Evolutionary conservation across 371 early-diverging fungal species (phyloP).

Genomic region (Mucor sp.): DNA sequence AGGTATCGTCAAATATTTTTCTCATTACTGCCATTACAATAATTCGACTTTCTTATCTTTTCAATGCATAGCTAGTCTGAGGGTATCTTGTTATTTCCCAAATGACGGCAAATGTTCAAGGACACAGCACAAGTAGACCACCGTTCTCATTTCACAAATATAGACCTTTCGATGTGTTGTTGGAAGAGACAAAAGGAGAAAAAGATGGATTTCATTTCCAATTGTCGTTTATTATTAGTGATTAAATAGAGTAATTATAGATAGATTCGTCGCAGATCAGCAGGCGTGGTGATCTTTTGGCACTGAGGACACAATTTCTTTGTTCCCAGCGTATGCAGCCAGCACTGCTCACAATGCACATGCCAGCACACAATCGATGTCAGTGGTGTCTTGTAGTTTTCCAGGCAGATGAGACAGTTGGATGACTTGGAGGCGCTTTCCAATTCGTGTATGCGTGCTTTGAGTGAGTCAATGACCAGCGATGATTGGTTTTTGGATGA

Average conservation of each 20-base stretch:
- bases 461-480: constrained; percentile 79
- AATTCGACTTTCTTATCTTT: no score
- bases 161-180: no score
- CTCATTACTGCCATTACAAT: no score
- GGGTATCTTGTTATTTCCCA: no score
- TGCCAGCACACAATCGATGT: constrained; percentile 91
- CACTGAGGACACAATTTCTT: constrained; percentile 93
- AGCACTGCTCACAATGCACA: constrained; percentile 89
- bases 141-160: no score
- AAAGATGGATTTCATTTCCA: no score
- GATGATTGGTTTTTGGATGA: constrained; percentile 36
- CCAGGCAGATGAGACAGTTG: constrained; percentile 84
- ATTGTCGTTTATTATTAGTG: background rate
- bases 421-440: constrained; percentile 54
- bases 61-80: no score
- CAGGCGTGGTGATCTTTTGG: constrained; percentile 84
- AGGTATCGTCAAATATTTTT: no score
- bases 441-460: constrained; percentile 70
- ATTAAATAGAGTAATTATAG: constrained; percentile 32
- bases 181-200: no score
- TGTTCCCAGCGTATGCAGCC: constrained; percentile 84
- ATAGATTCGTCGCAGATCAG: constrained; percentile 83
- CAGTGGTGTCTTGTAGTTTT: constrained; percentile 72
- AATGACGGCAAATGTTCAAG: no score
- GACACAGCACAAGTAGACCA: no score